A percentile compares a stretch with the other conserved stretches of the same genome.
These are phyloP conservation scores for Phylloporus arenicola DNA, from an alignment of 768 basidiomycete species.

Conservation along the genomic window DNA sequence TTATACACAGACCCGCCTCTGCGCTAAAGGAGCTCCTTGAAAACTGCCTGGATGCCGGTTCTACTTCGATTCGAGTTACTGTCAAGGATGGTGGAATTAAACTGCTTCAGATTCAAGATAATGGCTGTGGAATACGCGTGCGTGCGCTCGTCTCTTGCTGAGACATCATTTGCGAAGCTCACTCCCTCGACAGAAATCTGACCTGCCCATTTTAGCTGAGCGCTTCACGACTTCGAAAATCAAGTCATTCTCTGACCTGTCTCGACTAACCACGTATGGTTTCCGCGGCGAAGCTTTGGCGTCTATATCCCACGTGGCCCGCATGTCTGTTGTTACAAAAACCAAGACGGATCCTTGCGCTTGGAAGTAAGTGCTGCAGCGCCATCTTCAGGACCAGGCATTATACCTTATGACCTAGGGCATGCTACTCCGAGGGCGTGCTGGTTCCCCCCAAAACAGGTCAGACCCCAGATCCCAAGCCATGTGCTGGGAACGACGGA, in stretches of 20 bases:
- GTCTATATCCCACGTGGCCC: conserved; percentile 91
- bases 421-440: conserved; percentile 73
- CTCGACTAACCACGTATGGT: conserved; percentile 83
- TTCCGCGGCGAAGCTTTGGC: conserved; percentile 97
- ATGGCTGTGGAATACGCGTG: conserved; percentile 91
- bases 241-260: conserved; percentile 78
- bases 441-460: conserved; percentile 69
- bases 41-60: conserved; percentile 90
- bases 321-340: conserved; percentile 87
- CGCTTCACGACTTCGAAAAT: conserved; percentile 96
- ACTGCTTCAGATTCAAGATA: conserved; percentile 91
- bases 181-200: conserved; percentile 55
- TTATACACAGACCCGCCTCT: conserved; percentile 87
- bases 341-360: conserved; percentile 76
- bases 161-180: not conserved
- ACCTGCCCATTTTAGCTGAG: conserved; percentile 87
- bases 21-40: conserved; percentile 95
- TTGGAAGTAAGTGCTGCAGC: conserved; percentile 70
- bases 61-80: conserved; percentile 79
- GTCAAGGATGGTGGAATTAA: conserved; percentile 96
- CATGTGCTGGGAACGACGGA: conserved; percentile 92
- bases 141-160: conserved; percentile 23
- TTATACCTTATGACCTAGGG: conserved; percentile 42
- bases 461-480: conserved; percentile 69
- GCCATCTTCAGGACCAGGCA: not conserved